phyloP scores from a whole-genome alignment of 148 eudicot species.

The Amaranthus cruentus region DNA sequence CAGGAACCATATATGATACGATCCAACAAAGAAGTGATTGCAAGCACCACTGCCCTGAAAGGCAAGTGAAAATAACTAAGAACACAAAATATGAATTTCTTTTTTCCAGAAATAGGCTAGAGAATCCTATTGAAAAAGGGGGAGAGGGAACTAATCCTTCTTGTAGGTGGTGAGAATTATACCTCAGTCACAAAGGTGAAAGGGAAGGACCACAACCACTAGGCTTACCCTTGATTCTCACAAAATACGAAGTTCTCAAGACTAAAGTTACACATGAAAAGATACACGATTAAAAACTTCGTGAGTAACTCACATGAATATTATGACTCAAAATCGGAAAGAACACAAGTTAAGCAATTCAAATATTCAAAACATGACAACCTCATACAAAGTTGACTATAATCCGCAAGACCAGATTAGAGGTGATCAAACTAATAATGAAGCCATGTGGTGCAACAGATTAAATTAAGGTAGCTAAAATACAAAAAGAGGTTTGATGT shows the following conservation, averaged over 20 bases:
- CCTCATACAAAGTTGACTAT: background rate
- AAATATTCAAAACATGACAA: background rate
- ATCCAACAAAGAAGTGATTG: conserved; percentile 58
- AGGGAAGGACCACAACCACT: background rate
- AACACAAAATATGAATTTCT: background rate
- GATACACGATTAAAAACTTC: background rate
- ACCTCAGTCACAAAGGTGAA: background rate
- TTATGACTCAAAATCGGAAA: background rate
- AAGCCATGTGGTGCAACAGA: too few species aligned
- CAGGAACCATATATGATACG: conserved; percentile 80
- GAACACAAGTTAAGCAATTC: background rate
- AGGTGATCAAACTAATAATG: too few species aligned
- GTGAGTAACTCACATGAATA: background rate
- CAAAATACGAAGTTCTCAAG: too few species aligned
- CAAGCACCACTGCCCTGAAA: conserved; percentile 64
- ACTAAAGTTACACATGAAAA: too few species aligned
- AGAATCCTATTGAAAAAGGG: too few species aligned
- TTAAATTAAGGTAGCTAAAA: too few species aligned
- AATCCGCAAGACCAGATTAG: background rate
- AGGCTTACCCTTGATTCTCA: too few species aligned
- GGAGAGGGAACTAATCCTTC: too few species aligned
- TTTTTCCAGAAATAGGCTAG: background rate
- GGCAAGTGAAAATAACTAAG: background rate
- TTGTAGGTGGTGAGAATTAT: too few species aligned
- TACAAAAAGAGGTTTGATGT: too few species aligned